A percentile compares a stretch with the other conserved stretches of the same genome.
These are phyloP conservation scores for Hyaloperonospora arabidopsidis DNA, from an alignment of 352 stramenopile species.

Conservation along the genomic window DNA sequence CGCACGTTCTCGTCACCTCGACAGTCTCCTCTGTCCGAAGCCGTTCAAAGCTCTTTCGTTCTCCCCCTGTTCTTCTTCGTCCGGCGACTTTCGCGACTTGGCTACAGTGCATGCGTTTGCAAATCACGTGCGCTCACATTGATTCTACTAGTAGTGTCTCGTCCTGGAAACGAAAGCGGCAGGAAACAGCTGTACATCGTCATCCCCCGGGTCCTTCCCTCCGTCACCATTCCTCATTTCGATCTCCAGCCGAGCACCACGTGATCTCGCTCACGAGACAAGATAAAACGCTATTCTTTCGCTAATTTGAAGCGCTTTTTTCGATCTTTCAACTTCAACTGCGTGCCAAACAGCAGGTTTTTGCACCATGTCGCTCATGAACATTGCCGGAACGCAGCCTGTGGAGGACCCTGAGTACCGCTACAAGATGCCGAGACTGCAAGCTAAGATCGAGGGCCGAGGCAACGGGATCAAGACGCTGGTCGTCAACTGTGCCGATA, in stretches of 20 bases:
- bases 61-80: neutral
- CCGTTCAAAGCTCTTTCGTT: conserved; percentile 10
- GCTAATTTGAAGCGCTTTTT: conserved; percentile 18
- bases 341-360: neutral
- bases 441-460: conserved; percentile 96
- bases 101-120: conserved; percentile 84
- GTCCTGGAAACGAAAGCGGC: conserved; percentile 77
- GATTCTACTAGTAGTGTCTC: conserved; percentile 55
- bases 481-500: conserved; percentile 95
- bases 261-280: conserved; percentile 36
- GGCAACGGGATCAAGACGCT: conserved; percentile 99
- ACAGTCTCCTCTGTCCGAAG: conserved; percentile 1
- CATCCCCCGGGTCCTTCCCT: conserved; percentile 33
- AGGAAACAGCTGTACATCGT: conserved; percentile 31
- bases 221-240: conserved; percentile 29
- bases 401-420: conserved; percentile 94
- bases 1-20: conserved; percentile 2
- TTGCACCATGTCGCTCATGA: conserved; percentile 81
- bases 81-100: conserved; percentile 25
- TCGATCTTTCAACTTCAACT: conserved; percentile 1
- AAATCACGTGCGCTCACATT: conserved; percentile 66
- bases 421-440: conserved; percentile 98
- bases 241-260: conserved; percentile 15
- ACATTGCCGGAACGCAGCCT: conserved; percentile 83
- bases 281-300: conserved; percentile 28